phyloP scores from a whole-genome alignment of 306 rosid species.

The Cucumis melo region DNA sequence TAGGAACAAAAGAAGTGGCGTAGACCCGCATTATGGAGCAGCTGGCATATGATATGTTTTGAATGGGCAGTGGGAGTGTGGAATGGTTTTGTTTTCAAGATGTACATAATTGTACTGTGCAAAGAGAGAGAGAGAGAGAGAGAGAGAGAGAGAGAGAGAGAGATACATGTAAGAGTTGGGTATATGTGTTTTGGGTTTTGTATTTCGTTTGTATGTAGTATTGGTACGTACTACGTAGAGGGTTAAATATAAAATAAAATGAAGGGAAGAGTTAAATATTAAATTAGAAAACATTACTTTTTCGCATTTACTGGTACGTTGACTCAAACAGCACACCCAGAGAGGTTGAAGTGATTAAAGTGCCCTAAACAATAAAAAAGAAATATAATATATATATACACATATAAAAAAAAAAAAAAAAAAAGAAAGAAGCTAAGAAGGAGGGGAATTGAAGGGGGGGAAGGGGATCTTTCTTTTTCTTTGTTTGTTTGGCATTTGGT shows the following conservation, averaged over 20 bases:
- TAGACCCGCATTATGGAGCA: conserved; percentile 6
- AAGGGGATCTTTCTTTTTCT: neutral
- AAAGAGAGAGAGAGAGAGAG: conserved; percentile 11
- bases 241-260: no score
- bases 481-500: neutral
- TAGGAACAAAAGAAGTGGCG: conserved; percentile 6
- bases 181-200: no score
- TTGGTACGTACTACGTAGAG: no score
- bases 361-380: no score
- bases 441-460: no score
- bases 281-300: conserved; percentile 23
- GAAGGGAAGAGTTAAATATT: conserved; percentile 9
- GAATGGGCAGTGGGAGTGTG: conserved; percentile 1
- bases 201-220: no score
- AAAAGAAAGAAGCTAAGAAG: no score
- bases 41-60: conserved; percentile 3
- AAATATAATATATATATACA: no score
- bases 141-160: conserved; percentile 19
- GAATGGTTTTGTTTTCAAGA: neutral
- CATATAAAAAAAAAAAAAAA: no score
- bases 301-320: conserved; percentile 27
- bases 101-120: conserved; percentile 4
- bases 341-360: no score
- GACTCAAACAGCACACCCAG: conserved; percentile 31
- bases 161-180: no score